Base-by-base conservation (phyloP, 2,329 filamentous ascomycete genomes). In the Drechslera avenae region DNA sequence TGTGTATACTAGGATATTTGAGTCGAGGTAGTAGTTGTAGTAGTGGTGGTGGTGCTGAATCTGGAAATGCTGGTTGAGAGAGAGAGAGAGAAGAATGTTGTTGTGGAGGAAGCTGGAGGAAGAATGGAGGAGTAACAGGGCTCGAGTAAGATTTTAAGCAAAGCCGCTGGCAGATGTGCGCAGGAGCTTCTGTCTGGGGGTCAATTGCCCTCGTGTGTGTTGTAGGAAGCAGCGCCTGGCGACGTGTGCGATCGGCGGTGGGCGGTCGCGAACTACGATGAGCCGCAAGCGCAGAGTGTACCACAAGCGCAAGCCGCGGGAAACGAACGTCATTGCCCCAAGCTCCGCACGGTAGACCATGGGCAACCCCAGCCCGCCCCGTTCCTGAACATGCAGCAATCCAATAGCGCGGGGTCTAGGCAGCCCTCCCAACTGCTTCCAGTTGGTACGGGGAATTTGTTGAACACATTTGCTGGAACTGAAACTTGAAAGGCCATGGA, bases 241-340 rank as follows among this genome's bases (percentile, higher is more conserved):
- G 49, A 50, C 48, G 49, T 60, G 50, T 56, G 53, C 50, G 58
- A 67, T 66, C 60, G 54, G 57, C 56, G 39, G 49, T 54, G 56
- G 55, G 50, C 46, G 47, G 56, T 59, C 54, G 56, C 62, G 60
- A 60, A 53, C 54, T 53, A 57, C 43, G n/a, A 49, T 48, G 51
- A 57, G 21, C 21, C 21, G 21, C 21, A 23, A 23, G 50, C n/a
- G n/a, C n/a, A n/a, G n/a, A n/a, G n/a, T n/a, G n/a, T n/a, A n/a
- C 59, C 52, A 50, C 60, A 62, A 48, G 50, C 49, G 55, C 54
- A 46, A 49, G 48, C 36, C 51, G 45, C 51, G 40, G 39, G 47
- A 52, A 57, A 61, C 58, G 62, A 60, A n/a, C 58, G 62, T 63
- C 59, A 63, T 62, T 59, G 56, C 57, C 60, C 60, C 53, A 61